phyloP scores from a whole-genome alignment of 2,329 filamentous ascomycete species.

The Xylariaceae sp. region DNA sequence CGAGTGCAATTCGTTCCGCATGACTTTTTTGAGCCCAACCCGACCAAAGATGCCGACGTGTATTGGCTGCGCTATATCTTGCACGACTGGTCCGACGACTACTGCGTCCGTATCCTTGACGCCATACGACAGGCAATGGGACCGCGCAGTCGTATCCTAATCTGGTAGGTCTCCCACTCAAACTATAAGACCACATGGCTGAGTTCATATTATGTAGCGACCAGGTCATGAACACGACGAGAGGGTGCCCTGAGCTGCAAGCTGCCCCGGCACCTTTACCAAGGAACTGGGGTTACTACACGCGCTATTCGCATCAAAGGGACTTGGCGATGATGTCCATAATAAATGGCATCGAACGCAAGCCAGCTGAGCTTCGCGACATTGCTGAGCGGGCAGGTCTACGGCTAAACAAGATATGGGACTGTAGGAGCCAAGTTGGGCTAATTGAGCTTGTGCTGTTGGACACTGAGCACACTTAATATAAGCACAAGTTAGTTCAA shows the following conservation, averaged over 20 bases:
- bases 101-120: conserved; percentile 41
- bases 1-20: conserved; percentile 37
- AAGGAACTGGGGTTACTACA: conserved; percentile 45
- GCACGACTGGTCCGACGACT: conserved; percentile 48
- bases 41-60: conserved; percentile 31
- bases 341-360: conserved; percentile 48
- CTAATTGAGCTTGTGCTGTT: too few species aligned
- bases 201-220: too few species aligned
- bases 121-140: conserved; percentile 27
- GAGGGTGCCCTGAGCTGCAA: conserved; percentile 37
- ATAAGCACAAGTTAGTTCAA: too few species aligned
- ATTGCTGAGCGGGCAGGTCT: conserved; percentile 41
- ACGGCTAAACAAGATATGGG: conserved; percentile 42
- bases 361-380: conserved; percentile 40
- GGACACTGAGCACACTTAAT: too few species aligned
- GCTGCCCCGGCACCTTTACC: conserved; percentile 43
- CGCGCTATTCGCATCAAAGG: conserved; percentile 42
- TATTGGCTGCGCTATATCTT: conserved; percentile 26
- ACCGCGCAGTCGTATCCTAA: conserved; percentile 29
- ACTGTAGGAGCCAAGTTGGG: conserved; percentile 43
- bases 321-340: conserved; percentile 45
- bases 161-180: too few species aligned
- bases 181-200: too few species aligned
- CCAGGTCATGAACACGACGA: conserved; percentile 47
- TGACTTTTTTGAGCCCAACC: conserved; percentile 45